Evolutionary conservation across 2,329 filamentous ascomycete species (phyloP).

Genomic region (Podosphaera fusca): DNA sequence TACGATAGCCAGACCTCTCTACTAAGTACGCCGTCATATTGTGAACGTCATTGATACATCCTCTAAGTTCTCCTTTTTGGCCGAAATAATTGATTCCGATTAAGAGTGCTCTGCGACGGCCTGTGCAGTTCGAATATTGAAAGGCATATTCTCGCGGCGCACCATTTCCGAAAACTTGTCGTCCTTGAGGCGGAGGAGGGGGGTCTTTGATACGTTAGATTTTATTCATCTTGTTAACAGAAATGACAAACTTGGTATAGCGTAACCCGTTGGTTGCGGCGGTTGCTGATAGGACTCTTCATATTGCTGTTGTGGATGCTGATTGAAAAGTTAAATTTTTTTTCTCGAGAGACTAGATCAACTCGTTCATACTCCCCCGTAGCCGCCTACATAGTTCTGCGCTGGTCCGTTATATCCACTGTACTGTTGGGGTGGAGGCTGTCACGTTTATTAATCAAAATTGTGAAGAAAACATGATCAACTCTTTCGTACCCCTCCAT

Average conservation of each 20-base stretch:
- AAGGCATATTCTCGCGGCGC: constrained; percentile 63
- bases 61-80: constrained; percentile 68
- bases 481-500: constrained; percentile 1
- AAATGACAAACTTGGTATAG: not conserved
- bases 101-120: constrained; percentile 63
- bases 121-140: constrained; percentile 79
- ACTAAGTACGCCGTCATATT: constrained; percentile 91
- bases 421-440: not conserved
- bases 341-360: not conserved
- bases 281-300: no score
- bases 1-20: constrained; percentile 71
- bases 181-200: constrained; percentile 37
- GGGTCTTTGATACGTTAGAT: constrained; percentile 21
- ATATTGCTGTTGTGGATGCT: not conserved
- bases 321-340: not conserved
- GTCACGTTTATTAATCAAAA: not conserved
- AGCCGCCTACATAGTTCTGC: not conserved
- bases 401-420: not conserved
- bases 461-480: not conserved
- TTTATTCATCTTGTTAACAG: not conserved
- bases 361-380: not conserved
- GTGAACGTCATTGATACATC: constrained; percentile 91
- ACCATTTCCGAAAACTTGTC: constrained; percentile 55
- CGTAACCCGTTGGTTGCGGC: no score
- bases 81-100: constrained; percentile 95